phyloP scores from a whole-genome alignment of 495 filamentous ascomycete genomes.

The Ascodesmis nigricans region DNA sequence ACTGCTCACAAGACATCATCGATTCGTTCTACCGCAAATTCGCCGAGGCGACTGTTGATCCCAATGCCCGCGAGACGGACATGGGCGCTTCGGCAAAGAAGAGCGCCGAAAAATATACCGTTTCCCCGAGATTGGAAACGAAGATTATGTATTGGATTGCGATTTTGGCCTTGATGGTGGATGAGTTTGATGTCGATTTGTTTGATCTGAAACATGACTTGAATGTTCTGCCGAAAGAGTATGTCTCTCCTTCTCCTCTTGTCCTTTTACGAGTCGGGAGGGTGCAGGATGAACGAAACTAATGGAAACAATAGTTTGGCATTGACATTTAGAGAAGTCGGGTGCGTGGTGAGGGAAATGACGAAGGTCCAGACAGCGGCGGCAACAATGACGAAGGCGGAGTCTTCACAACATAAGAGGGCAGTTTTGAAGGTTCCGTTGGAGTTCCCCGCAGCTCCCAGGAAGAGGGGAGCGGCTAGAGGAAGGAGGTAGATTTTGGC shows the following conservation, averaged over 20 bases:
- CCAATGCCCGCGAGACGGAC: too few relatives aligned
- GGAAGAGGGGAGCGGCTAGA: too few relatives aligned
- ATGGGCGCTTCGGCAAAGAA: too few relatives aligned
- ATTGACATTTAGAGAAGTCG: constrained; percentile 64
- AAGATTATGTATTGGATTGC: constrained; percentile 20
- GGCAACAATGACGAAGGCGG: constrained; percentile 34
- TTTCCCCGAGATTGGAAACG: constrained; percentile 14
- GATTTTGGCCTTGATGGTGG: constrained; percentile 33
- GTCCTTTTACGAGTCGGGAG: constrained; percentile 17
- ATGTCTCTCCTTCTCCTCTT: constrained; percentile 7
- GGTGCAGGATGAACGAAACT: too few relatives aligned
- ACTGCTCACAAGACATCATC: neutral
- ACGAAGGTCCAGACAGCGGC: constrained; percentile 29
- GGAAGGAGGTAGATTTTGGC: too few relatives aligned
- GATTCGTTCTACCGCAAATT: constrained; percentile 13
- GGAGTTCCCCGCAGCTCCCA: constrained; percentile 45
- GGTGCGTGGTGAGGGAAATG: constrained; percentile 35
- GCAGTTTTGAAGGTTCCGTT: constrained; percentile 59
- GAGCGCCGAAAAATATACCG: constrained; percentile 6
- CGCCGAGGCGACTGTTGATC: constrained; percentile 6
- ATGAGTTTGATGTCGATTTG: constrained; percentile 58
- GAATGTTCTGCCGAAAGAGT: constrained; percentile 41
- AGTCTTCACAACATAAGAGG: constrained; percentile 35
- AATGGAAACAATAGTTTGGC: constrained; percentile 23
- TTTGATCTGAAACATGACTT: constrained; percentile 59